Conservation (phyloP, 352 stramenopile species). For the Globisporangium splendens region DNA sequence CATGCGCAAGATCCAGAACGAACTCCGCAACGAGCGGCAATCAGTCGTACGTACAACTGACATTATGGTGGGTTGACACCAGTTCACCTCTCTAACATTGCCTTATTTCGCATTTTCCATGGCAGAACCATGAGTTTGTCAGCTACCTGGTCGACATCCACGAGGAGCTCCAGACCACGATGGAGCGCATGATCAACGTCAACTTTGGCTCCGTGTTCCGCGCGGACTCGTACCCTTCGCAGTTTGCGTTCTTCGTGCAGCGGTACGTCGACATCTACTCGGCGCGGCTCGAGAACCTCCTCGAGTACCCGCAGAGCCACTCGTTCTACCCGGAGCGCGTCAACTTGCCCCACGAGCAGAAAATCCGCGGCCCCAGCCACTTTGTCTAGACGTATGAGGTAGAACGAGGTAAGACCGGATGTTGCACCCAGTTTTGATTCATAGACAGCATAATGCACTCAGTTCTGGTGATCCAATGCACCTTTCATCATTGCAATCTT, state of each 20-base stretch:
- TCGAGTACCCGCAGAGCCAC: slow-evolving; percentile 78
- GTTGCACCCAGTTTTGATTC: neutral
- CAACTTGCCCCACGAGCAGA: slow-evolving; percentile 52
- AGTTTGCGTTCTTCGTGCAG: slow-evolving; percentile 86
- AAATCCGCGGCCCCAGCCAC: neutral
- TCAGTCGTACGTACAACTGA: slow-evolving; percentile 21
- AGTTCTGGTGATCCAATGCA: too few relatives aligned
- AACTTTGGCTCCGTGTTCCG: slow-evolving; percentile 89
- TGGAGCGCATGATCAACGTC: slow-evolving; percentile 80
- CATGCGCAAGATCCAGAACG: slow-evolving; percentile 64
- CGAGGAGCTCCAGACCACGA: slow-evolving; percentile 53
- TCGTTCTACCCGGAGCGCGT: slow-evolving; percentile 83
- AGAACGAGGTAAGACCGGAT: neutral
- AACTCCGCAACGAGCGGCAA: slow-evolving; percentile 35
- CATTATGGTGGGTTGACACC: too few relatives aligned
- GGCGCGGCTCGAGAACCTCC: slow-evolving; percentile 75
- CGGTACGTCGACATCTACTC: slow-evolving; percentile 89
- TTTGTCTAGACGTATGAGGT: slow-evolving; percentile 4
- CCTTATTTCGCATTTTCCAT: neutral
- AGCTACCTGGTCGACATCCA: slow-evolving; percentile 59
- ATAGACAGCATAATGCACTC: too few relatives aligned
- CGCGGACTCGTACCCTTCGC: slow-evolving; percentile 74
- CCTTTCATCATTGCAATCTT: too few relatives aligned
- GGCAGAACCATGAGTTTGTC: slow-evolving; percentile 59
- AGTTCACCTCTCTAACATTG: too few relatives aligned